Conservation (phyloP, 1,139 yeast genomes). For the Pichia sp. region DNA sequence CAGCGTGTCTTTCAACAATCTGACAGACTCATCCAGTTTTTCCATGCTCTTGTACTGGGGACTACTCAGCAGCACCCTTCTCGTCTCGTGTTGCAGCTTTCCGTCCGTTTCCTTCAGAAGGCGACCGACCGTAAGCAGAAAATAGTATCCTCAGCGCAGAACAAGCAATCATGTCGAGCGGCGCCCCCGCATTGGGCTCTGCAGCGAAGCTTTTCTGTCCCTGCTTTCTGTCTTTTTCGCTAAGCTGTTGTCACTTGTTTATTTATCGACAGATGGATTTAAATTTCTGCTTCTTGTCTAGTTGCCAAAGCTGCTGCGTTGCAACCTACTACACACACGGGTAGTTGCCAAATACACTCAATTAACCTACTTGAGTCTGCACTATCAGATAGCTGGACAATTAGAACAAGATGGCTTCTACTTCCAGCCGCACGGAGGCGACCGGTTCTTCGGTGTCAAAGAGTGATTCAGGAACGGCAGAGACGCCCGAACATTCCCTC, state of each 20-base stretch:
- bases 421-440: neutral
- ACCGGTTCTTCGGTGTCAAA: neutral
- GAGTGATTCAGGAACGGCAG: neutral
- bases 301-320: neutral
- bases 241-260: neutral
- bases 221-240: neutral
- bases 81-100: too few species aligned
- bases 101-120: too few species aligned
- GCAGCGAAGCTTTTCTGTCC: conserved; percentile 5
- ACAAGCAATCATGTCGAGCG: neutral
- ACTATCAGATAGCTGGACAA: neutral
- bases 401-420: neutral
- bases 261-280: neutral
- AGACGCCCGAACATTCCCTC: neutral
- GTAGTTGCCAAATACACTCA: neutral
- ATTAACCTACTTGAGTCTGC: neutral
- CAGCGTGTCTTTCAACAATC: conserved; percentile 7
- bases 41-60: neutral
- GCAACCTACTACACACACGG: neutral
- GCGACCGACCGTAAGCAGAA: too few species aligned
- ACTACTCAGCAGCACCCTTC: too few species aligned
- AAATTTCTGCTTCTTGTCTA: neutral
- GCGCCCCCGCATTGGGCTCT: neutral
- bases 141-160: too few species aligned
- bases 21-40: conserved; percentile 13